Conservation (phyloP, 306 rosid genomes). For the Pterocarpus macrocarpus region DNA sequence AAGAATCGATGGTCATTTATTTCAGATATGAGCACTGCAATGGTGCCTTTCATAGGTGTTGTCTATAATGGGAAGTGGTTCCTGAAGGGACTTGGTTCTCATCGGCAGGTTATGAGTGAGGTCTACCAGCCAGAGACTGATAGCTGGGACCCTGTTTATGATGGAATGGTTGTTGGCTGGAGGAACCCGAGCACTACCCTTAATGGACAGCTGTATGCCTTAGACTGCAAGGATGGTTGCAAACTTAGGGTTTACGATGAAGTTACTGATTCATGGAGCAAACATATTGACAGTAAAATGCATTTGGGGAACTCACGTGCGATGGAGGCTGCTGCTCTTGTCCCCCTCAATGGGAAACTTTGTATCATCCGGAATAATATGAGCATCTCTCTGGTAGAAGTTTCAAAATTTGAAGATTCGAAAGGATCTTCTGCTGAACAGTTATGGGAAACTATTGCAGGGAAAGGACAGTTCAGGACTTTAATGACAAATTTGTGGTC, state of each 20-base stretch:
- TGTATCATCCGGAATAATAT: constrained; percentile 79
- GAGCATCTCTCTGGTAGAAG: constrained; percentile 86
- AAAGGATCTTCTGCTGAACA: constrained; percentile 67
- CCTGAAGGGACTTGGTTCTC: constrained; percentile 84
- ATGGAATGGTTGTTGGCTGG: constrained; percentile 92
- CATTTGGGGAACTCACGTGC: constrained; percentile 78
- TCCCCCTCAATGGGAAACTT: constrained; percentile 78
- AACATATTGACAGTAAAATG: constrained; percentile 74
- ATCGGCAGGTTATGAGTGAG: constrained; percentile 84
- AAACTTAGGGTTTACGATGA: constrained; percentile 72
- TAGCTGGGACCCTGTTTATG: constrained; percentile 76
- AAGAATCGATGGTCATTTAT: constrained; percentile 86
- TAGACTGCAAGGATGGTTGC: constrained; percentile 90
- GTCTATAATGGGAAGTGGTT: constrained; percentile 87
- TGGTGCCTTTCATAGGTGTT: constrained; percentile 91
- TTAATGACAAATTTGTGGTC: constrained; percentile 83
- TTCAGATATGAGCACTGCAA: constrained; percentile 89
- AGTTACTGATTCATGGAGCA: constrained; percentile 73
- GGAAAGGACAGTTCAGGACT: constrained; percentile 84
- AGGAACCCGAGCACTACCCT: constrained; percentile 80
- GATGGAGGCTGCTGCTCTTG: constrained; percentile 80
- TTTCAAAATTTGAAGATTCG: constrained; percentile 61
- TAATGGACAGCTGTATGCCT: constrained; percentile 78
- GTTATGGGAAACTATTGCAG: constrained; percentile 81
- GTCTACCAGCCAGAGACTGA: constrained; percentile 77